Base-by-base conservation (phyloP, 495 filamentous ascomycete genomes). In the Penicillium silybi region DNA sequence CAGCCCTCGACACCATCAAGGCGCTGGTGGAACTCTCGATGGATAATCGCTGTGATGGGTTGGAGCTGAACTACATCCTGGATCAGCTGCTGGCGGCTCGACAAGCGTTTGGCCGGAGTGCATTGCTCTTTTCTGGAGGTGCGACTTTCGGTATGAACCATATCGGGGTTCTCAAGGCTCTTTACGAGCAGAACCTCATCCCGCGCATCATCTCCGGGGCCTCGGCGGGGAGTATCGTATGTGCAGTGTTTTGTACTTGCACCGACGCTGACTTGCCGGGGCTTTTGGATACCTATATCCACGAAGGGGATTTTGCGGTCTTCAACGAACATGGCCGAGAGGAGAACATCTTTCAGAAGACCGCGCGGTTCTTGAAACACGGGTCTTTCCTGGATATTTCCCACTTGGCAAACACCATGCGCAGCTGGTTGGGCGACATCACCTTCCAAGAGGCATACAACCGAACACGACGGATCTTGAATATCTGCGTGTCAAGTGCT, bases 361-460 rank as follows among this genome's bases (percentile, higher is more conserved):
- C 85, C n/a, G 79, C 81, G 18, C 79, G 89, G 18, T 84, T 96
- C 45, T 65, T 95, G 38, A 95, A 89, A 48, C 77, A 87, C 56
- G 91, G 92, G 0, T 83, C 85, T 23, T 85, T 92, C 71, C 83
- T 92, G 45, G 91, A 97, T 58, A 92, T 90, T 53, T 77, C 77
- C 19, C 82, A 96, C 63, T 67, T 97, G 29, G 85, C 81, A 2
- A 76, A 84, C 32, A 89, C 92, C 7, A 95, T 96, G 89, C 80
- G 80, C 47, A 73, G 71, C 27, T 74, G 91, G 59, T 72, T 96
- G 15, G 90, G 90, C 8, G 88, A 95, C 54, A 85, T 95, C 53
- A 97, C 92, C 0, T 97, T 97, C 57, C 89, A 91, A 64, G 92
- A 97, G 69, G 90, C 89, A 15, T 97, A 97, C 74, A 95, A 96